Evolutionary conservation across 148 eudicot species (phyloP), one percentile per base, ranked within the genome.

Genomic region (Heliosperma pusillum): DNA sequence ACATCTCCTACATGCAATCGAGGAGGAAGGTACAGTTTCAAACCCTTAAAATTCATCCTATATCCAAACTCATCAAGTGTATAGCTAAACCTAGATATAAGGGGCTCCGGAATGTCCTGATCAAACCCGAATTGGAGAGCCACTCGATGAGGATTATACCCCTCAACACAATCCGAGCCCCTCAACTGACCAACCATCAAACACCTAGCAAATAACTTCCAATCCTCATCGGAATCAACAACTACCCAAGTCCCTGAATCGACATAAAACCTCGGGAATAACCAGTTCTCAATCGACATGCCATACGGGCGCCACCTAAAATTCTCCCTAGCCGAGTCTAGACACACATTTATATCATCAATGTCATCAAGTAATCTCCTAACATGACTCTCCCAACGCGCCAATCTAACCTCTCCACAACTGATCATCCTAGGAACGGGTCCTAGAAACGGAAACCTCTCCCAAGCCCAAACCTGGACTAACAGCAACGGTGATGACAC

Each of bases 401-500:
- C 29, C 55, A 68, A 22, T 53, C 71, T 42, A 3, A 53, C 44
- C 71, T 68, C 71, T 44, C 71, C 71, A 45, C 29, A 3, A 21
- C 19, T 3, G 7, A 68, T 44, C 71, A 68, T 21, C 71, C 71
- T 68, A 45, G 85, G 84, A n/a, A 78, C 55, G 13, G 82, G 75
- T 30, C 78, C 47, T 57, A 76, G 30, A 0, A 10, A 7, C 1
- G 77, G 64, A 62, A 88, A 88, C 50, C 29, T 12, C 52, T 45
- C 27, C 45, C 56, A 20, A 68, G 71, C 56, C 25, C 20, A 68
- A 47, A 47, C 27, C 73, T 86, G 92, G 22, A 89, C 76, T 70
- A 86, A 21, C 0, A 82, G 86, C 24, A 88, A 77, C 21, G 86
- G 82, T 26, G 81, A 72, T 29, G 36, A 55, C 22, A 76, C 27